These are phyloP conservation scores for Pseudonectria buxi DNA, from an alignment of 2,329 filamentous ascomycete species.

Conservation along the genomic window DNA sequence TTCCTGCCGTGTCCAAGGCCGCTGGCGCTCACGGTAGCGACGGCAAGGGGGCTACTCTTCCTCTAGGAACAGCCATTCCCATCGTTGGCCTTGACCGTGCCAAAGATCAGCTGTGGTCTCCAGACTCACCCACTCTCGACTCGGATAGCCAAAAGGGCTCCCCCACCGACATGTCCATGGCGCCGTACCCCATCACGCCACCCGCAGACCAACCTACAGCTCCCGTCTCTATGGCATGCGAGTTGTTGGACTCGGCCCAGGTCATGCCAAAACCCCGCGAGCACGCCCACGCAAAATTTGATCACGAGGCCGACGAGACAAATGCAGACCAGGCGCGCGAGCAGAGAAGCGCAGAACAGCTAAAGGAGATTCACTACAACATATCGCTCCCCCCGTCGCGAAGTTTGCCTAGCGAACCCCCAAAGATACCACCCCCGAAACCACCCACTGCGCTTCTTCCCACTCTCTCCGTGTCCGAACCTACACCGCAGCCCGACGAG, in stretches of 20 bases:
- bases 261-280: slow-evolving; percentile 56
- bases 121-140: slow-evolving; percentile 44
- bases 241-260: slow-evolving; percentile 49
- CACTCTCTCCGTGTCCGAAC: slow-evolving; percentile 34
- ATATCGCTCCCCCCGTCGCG: slow-evolving; percentile 49
- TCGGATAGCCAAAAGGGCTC: slow-evolving; percentile 47
- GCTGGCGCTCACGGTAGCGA: slow-evolving; percentile 16
- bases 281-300: slow-evolving; percentile 50
- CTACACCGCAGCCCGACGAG: slow-evolving; percentile 39
- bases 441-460: slow-evolving; percentile 35
- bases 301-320: slow-evolving; percentile 47
- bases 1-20: slow-evolving; percentile 27
- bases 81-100: slow-evolving; percentile 19
- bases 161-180: slow-evolving; percentile 52
- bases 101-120: slow-evolving; percentile 17
- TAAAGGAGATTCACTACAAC: slow-evolving; percentile 44
- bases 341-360: slow-evolving; percentile 34
- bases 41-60: slow-evolving; percentile 5
- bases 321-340: slow-evolving; percentile 40
- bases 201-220: slow-evolving; percentile 44
- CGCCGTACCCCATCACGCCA: slow-evolving; percentile 59
- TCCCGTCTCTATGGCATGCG: slow-evolving; percentile 38
- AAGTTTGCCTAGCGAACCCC: slow-evolving; percentile 45
- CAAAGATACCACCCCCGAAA: slow-evolving; percentile 45
- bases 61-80: slow-evolving; percentile 10